Conservation (phyloP, 2,329 filamentous ascomycete genomes). For the Pseudohalonectria lignicola region DNA sequence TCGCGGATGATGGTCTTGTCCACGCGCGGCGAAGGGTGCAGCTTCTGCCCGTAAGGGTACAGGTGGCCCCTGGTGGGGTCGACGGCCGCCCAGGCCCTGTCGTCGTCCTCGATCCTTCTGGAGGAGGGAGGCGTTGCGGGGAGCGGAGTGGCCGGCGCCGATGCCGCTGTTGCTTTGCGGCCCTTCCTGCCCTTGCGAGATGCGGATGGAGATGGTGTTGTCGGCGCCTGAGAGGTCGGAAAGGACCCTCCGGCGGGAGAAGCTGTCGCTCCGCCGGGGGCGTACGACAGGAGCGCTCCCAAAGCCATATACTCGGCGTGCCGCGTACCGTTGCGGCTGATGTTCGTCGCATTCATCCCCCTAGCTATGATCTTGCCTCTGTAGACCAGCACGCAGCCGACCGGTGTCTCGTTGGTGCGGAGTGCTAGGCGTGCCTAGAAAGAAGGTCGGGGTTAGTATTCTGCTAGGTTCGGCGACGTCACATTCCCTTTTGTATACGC, state of each 20-base stretch:
- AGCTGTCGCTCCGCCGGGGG: slow-evolving; percentile 10
- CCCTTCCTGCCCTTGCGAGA: slow-evolving; percentile 15
- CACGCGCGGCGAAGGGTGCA: slow-evolving; percentile 43
- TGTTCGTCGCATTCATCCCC: slow-evolving; percentile 96
- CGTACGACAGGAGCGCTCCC: slow-evolving; percentile 38
- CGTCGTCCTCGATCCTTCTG: too few relatives aligned
- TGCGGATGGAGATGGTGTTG: too few relatives aligned
- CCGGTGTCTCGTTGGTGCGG: slow-evolving; percentile 80
- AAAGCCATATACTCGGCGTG: slow-evolving; percentile 95
- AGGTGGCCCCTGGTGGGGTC: slow-evolving; percentile 43
- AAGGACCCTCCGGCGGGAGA: neutral
- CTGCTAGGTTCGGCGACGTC: neutral
- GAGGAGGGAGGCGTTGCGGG: neutral
- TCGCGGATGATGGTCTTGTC: slow-evolving; percentile 58
- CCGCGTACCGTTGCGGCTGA: slow-evolving; percentile 79
- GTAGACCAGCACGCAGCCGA: slow-evolving; percentile 89
- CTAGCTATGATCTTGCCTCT: slow-evolving; percentile 68
- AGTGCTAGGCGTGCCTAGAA: slow-evolving; percentile 74
- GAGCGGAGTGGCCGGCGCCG: slow-evolving; percentile 7
- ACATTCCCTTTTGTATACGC: neutral
- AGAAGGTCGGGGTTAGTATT: slow-evolving; percentile 7
- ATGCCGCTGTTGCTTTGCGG: too few relatives aligned
- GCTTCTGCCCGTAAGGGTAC: slow-evolving; percentile 51
- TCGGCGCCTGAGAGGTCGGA: too few relatives aligned
- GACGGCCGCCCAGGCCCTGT: slow-evolving; percentile 34